Conservation (phyloP, 441 rosid genomes). For the Gossypium lobatum region DNA sequence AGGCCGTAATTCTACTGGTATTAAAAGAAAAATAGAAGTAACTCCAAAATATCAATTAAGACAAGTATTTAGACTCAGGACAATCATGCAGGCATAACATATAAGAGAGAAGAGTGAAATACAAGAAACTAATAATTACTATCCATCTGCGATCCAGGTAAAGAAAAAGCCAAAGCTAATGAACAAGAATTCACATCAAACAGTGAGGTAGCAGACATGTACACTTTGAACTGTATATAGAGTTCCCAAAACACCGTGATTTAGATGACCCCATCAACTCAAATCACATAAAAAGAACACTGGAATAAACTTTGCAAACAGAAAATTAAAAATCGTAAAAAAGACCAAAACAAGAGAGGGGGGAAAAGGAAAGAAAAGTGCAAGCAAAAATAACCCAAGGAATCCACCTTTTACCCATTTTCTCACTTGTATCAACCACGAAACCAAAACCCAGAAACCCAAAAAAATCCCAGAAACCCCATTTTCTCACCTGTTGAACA, state of each 20-base stretch:
- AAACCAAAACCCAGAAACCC: slow-evolving; percentile 6
- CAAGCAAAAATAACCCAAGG: slow-evolving; percentile 3
- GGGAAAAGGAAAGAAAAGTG: background rate
- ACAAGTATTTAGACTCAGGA: background rate
- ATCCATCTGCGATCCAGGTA: background rate
- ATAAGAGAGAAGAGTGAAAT: background rate
- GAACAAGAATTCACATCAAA: slow-evolving; percentile 1
- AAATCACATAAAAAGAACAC: background rate
- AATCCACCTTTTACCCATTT: background rate
- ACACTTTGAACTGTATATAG: background rate
- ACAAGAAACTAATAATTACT: background rate
- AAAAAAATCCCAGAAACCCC: background rate
- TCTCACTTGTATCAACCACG: background rate
- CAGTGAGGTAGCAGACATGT: background rate
- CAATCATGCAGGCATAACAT: background rate
- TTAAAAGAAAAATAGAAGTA: background rate
- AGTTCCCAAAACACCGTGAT: background rate
- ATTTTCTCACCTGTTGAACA: slow-evolving; percentile 63
- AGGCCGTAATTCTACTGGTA: background rate
- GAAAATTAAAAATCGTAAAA: background rate
- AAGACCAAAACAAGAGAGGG: background rate
- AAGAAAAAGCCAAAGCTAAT: background rate
- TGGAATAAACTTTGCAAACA: background rate
- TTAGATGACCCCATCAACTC: background rate
- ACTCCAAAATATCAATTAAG: background rate